Conservation (phyloP, 352 stramenopile species). For the Pythium insidiosum region DNA sequence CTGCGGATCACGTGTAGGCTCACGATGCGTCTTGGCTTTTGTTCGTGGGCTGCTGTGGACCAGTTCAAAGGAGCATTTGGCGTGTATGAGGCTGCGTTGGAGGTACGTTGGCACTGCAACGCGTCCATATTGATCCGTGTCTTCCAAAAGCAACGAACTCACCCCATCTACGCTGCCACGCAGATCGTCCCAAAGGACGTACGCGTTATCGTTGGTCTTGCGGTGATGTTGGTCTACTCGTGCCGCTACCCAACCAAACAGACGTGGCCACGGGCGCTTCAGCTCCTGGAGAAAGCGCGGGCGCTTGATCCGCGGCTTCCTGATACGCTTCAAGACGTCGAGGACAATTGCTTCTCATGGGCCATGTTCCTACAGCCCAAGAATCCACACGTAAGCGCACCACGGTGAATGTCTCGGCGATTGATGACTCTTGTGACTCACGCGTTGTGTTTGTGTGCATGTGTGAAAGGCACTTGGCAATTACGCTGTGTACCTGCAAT, state of each 20-base stretch:
- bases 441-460: too few relatives aligned
- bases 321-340: conserved; percentile 20
- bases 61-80: conserved; percentile 43
- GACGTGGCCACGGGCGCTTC: conserved; percentile 33
- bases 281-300: conserved; percentile 24
- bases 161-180: not conserved
- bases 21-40: not conserved
- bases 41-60: not conserved
- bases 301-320: conserved; percentile 6
- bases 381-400: conserved; percentile 32
- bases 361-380: conserved; percentile 45
- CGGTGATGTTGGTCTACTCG: conserved; percentile 39
- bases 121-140: too few relatives aligned
- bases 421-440: not conserved
- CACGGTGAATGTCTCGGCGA: not conserved
- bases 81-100: conserved; percentile 43
- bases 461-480: conserved; percentile 48
- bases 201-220: conserved; percentile 33
- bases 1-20: not conserved
- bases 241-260: conserved; percentile 53
- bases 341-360: conserved; percentile 58
- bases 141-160: too few relatives aligned
- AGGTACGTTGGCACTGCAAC: conserved; percentile 16
- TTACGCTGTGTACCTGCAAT: conserved; percentile 58
- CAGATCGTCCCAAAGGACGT: conserved; percentile 28